These are phyloP conservation scores for Oryza rufipogon DNA, from an alignment of 176 grass and related monocot species.

Conservation along the genomic window DNA sequence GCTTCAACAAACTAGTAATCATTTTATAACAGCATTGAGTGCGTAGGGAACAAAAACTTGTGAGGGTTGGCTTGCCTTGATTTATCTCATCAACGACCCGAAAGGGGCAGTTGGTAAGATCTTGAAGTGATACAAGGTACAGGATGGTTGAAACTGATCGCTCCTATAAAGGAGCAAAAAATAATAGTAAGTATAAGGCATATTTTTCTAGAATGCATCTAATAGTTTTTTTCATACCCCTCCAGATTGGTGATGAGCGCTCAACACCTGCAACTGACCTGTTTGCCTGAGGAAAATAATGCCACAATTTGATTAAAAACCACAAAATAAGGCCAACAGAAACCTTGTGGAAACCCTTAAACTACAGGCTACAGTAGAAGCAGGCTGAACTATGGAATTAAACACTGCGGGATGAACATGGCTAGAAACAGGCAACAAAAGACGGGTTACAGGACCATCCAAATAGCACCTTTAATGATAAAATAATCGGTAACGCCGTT, in stretches of 20 bases:
- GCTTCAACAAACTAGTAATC: conserved; percentile 14
- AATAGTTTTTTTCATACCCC: conserved; percentile 63
- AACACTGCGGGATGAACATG: neutral
- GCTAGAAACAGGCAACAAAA: neutral
- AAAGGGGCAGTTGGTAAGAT: conserved; percentile 93
- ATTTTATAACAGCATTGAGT: neutral
- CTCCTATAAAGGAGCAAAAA: conserved; percentile 59
- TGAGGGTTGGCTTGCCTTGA: conserved; percentile 59
- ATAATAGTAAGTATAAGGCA: neutral
- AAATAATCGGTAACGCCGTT: neutral
- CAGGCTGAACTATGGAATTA: neutral
- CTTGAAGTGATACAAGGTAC: conserved; percentile 96
- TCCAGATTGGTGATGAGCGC: conserved; percentile 95
- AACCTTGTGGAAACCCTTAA: neutral
- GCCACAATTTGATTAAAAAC: neutral
- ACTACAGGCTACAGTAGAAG: neutral
- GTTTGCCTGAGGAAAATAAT: conserved; percentile 75
- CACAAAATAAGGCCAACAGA: conserved; percentile 14
- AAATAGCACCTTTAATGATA: neutral
- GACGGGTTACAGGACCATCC: neutral
- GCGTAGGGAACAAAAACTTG: neutral
- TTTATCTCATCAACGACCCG: conserved; percentile 98
- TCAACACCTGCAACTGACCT: conserved; percentile 88
- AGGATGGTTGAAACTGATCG: conserved; percentile 96
- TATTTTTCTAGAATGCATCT: neutral